Evolutionary conservation across 2,329 filamentous ascomycete genomes (phyloP).

Genomic region (Didymella sp.): DNA sequence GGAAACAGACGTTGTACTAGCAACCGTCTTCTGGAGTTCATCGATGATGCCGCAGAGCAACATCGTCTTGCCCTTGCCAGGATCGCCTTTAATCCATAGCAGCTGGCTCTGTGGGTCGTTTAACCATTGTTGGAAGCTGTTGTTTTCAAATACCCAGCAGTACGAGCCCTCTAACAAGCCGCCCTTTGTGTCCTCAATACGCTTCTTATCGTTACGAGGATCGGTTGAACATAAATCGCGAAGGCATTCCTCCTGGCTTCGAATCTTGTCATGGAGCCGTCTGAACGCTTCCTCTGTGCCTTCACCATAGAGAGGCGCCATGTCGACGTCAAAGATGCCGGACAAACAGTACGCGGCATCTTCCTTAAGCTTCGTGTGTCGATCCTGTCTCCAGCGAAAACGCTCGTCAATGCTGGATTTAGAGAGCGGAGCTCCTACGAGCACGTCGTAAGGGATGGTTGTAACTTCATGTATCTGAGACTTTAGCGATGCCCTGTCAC

Average conservation of each 20-base stretch:
- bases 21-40: constrained; percentile 31
- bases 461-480: too few species aligned
- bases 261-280: neutral
- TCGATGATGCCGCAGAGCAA: constrained; percentile 40
- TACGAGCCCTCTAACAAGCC: constrained; percentile 16
- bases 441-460: too few species aligned
- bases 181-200: constrained; percentile 15
- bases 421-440: too few species aligned
- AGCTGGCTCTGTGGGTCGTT: constrained; percentile 32
- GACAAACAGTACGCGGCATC: too few species aligned
- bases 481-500: too few species aligned
- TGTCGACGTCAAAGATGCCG: too few species aligned
- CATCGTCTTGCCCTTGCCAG: constrained; percentile 50
- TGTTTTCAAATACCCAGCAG: constrained; percentile 34
- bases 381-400: too few species aligned
- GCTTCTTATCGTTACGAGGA: constrained; percentile 16
- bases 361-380: too few species aligned
- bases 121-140: constrained; percentile 31
- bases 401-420: too few species aligned
- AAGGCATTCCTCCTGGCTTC: neutral
- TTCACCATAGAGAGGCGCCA: neutral
- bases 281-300: neutral
- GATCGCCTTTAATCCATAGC: constrained; percentile 47
- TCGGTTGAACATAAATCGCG: constrained; percentile 15
- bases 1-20: constrained; percentile 8